Evolutionary conservation across 2,329 filamentous ascomycete species (phyloP).

Genomic region (Penicillium crustosum): DNA sequence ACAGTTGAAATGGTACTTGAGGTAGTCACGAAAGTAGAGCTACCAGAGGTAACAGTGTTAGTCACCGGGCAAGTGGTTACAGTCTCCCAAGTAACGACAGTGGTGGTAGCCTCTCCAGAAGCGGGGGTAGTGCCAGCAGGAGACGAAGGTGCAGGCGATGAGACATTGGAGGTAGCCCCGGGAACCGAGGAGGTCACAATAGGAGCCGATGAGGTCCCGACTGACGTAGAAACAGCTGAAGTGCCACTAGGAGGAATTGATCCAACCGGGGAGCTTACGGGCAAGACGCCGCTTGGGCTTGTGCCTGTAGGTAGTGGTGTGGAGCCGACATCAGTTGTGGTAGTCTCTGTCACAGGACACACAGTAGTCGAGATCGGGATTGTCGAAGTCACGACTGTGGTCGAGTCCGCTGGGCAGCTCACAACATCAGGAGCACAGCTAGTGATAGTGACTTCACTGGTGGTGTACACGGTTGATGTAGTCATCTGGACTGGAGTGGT

Average conservation of each 20-base stretch:
- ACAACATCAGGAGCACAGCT: constrained; percentile 40
- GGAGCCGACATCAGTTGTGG: background rate
- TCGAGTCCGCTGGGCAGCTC: constrained; percentile 54
- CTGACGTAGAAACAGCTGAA: background rate
- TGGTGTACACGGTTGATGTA: constrained; percentile 41
- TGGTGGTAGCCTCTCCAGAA: constrained; percentile 18
- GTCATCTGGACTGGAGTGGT: constrained; percentile 20
- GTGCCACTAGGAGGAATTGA: background rate
- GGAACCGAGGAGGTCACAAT: background rate
- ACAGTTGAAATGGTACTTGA: constrained; percentile 58
- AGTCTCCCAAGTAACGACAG: constrained; percentile 31
- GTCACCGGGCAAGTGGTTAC: constrained; percentile 36
- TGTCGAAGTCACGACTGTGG: constrained; percentile 54
- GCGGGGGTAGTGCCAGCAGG: background rate
- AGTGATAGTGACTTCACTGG: constrained; percentile 39
- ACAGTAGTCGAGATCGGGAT: constrained; percentile 1
- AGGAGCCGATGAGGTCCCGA: background rate
- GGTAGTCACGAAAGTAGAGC: constrained; percentile 48
- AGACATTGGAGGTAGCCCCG: background rate
- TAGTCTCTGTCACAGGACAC: background rate
- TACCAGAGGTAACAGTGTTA: constrained; percentile 41
- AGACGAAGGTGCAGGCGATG: background rate
- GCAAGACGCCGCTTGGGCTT: background rate
- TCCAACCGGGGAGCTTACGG: background rate
- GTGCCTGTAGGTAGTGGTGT: background rate